Base-by-base conservation (phyloP, 129 eudicot genomes). In the Chrysanthemum seticuspe region DNA sequence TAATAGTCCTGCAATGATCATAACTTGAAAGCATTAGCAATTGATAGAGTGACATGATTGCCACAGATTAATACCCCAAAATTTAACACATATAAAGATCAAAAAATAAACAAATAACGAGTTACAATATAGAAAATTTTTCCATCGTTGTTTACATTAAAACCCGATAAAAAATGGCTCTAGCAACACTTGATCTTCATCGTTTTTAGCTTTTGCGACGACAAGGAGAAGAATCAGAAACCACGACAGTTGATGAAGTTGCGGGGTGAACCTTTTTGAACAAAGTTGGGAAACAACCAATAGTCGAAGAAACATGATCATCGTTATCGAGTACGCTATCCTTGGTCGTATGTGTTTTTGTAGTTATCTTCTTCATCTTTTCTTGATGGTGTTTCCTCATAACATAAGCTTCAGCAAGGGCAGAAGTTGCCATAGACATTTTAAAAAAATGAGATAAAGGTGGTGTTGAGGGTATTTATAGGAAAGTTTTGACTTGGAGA, bases 261-360 rank as follows among this genome's bases (percentile, higher is more conserved):
- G 47, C 1, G 16, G 75, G 87, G 65, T 80, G 82, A 65, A 73
- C 65, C 56, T 77, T 80, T 48, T 68, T 85, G 70, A 85, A 85
- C 27, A 74, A 49, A 16, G 11, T 11, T 18, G 80, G 31, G 51
- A 71, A 82, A 50, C 82, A 80, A 51, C 85, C 76, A 10, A 61
- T 57, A 16, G 34, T 14, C 7, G 61, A 53, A 52, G 70, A 52
- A 54, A 49, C 47, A 25, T 7, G 65, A 51, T 50, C 49, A 55
- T 62, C 23, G 50, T 23, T n/a, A 8, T 51, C 27, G 3, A 13
- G 29, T 61, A 3, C 2, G 31, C 2, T 27, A 8, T 45, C 16
- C 6, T 31, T 31, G 5, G 36, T 31, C 4, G 6, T 4, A 31
- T 4, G 0, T 31, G 36, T 31, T 31, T 31, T 31, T 31, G 7